phyloP scores from a whole-genome alignment of 2,329 filamentous ascomycete genomes.

The Penicillium sp. region DNA sequence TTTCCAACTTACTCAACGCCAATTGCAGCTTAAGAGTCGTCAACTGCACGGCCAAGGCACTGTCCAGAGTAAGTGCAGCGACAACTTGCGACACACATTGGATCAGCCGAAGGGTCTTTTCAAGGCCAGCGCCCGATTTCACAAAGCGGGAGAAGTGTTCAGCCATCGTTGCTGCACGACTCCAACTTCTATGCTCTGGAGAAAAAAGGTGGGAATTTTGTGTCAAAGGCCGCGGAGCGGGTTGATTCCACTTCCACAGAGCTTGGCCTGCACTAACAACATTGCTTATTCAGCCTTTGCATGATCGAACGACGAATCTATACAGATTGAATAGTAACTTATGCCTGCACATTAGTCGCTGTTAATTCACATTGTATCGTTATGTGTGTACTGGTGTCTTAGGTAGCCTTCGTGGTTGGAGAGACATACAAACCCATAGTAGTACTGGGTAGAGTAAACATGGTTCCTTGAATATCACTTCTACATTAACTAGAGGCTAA shows the following conservation, averaged over 20 bases:
- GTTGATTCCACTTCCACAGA: neutral
- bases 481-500: too few relatives aligned
- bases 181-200: too few relatives aligned
- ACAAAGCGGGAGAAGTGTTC: constrained; percentile 34
- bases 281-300: constrained; percentile 12
- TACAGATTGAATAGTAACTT: neutral
- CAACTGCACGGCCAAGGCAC: constrained; percentile 35
- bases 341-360: too few relatives aligned
- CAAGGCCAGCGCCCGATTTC: constrained; percentile 33
- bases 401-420: too few relatives aligned
- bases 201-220: neutral
- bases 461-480: too few relatives aligned
- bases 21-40: constrained; percentile 40
- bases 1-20: constrained; percentile 39
- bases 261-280: neutral
- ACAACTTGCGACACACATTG: constrained; percentile 38
- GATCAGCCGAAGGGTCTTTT: constrained; percentile 40
- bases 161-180: constrained; percentile 7
- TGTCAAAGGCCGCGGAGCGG: constrained; percentile 5
- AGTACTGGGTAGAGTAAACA: too few relatives aligned
- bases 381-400: too few relatives aligned
- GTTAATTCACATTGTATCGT: too few relatives aligned
- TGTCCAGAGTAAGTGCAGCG: constrained; percentile 26
- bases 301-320: neutral
- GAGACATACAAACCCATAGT: too few relatives aligned